These are phyloP conservation scores for Camellia granthamiana DNA, from an alignment of 148 eudicot species.

Conservation along the genomic window DNA sequence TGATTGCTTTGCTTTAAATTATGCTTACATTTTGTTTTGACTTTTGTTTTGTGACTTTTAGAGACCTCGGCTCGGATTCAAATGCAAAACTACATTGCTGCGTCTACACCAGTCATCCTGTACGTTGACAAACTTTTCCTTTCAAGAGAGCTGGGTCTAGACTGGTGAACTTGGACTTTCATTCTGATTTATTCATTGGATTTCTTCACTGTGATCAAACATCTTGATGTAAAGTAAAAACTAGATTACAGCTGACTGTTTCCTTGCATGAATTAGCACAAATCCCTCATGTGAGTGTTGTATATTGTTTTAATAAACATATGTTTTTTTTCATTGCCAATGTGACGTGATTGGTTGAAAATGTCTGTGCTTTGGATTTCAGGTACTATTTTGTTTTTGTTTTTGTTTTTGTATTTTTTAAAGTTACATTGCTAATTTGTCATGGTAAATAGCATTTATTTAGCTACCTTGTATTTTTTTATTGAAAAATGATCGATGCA, in stretches of 20 bases:
- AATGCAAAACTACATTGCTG: slow-evolving; percentile 68
- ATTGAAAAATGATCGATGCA: too few species aligned
- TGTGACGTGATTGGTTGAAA: background rate
- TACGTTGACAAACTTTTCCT: slow-evolving; percentile 66
- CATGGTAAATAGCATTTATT: too few species aligned
- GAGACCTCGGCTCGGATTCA: slow-evolving; percentile 65
- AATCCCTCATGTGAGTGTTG: background rate
- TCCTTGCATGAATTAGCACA: background rate
- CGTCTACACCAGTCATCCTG: slow-evolving; percentile 54
- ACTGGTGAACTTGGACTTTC: slow-evolving; percentile 52
- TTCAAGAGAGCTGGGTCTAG: slow-evolving; percentile 64
- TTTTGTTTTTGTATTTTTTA: too few species aligned
- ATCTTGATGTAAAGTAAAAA: background rate
- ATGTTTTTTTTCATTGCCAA: background rate
- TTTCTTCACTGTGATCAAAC: background rate
- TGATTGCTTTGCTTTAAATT: background rate
- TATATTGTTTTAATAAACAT: background rate
- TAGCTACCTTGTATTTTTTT: too few species aligned
- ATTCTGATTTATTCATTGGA: background rate
- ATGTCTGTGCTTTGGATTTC: background rate
- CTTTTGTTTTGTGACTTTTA: slow-evolving; percentile 26
- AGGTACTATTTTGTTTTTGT: too few species aligned
- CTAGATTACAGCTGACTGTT: background rate
- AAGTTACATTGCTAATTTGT: too few species aligned
- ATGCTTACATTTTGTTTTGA: background rate